phyloP scores from a whole-genome alignment of 1,284 basidiomycete species.

The Marasmius fiardii region DNA sequence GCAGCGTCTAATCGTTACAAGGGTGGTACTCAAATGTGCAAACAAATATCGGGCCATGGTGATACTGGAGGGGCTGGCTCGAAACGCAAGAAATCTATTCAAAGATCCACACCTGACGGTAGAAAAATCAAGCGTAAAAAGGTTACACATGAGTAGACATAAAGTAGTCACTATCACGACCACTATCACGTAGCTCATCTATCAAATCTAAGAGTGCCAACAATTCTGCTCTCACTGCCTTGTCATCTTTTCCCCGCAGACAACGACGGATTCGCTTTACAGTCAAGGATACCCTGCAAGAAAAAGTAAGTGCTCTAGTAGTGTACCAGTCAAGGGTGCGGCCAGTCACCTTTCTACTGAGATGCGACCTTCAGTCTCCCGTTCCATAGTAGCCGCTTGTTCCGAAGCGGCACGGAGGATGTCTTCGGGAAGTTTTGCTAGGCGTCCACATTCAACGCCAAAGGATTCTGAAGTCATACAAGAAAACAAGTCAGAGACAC shows the following conservation, averaged over 20 bases:
- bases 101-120: slow-evolving; percentile 24
- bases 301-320: background rate
- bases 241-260: background rate
- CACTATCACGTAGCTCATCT: slow-evolving; percentile 9
- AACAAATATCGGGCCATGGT: slow-evolving; percentile 14
- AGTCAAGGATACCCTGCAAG: slow-evolving; percentile 22
- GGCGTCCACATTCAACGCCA: slow-evolving; percentile 85
- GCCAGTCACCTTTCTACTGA: slow-evolving; percentile 45
- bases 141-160: slow-evolving; percentile 11
- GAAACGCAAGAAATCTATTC: slow-evolving; percentile 42
- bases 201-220: slow-evolving; percentile 15
- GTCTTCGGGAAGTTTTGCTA: slow-evolving; percentile 75
- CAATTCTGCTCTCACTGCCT: slow-evolving; percentile 14
- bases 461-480: slow-evolving; percentile 67
- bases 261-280: background rate
- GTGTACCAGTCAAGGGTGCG: background rate
- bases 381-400: slow-evolving; percentile 56
- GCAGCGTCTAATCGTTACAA: slow-evolving; percentile 34
- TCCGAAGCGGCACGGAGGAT: slow-evolving; percentile 60
- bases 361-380: slow-evolving; percentile 44
- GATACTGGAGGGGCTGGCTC: slow-evolving; percentile 16
- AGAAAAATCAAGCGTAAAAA: slow-evolving; percentile 40
- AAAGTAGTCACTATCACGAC: slow-evolving; percentile 11
- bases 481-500: slow-evolving; percentile 28
- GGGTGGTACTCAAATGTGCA: slow-evolving; percentile 14